phyloP scores from a whole-genome alignment of 2,329 filamentous ascomycete genomes.

The Fusarium sp. region DNA sequence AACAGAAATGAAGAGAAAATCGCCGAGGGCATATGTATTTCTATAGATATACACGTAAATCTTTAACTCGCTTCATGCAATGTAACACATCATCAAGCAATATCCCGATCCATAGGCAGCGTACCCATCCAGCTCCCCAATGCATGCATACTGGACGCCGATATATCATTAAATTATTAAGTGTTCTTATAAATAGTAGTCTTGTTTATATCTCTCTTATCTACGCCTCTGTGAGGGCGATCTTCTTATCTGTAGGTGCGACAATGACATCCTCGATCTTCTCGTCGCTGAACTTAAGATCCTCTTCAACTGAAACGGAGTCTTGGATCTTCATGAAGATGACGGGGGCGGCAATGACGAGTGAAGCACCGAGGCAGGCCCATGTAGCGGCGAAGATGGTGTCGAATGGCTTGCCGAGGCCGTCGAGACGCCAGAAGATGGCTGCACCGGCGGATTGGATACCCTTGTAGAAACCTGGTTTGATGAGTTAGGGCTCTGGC shows the following conservation, averaged over 20 bases:
- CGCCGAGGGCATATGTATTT: neutral
- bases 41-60: neutral
- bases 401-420: slow-evolving; percentile 64
- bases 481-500: neutral
- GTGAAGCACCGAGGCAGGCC: slow-evolving; percentile 76
- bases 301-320: slow-evolving; percentile 78
- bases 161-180: slow-evolving; percentile 17
- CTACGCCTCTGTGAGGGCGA: slow-evolving; percentile 30
- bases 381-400: slow-evolving; percentile 76
- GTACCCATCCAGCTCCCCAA: neutral
- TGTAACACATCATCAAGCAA: neutral
- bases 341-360: slow-evolving; percentile 81
- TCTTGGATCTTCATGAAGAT: slow-evolving; percentile 83
- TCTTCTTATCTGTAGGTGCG: slow-evolving; percentile 23
- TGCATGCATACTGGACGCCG: slow-evolving; percentile 1
- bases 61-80: neutral
- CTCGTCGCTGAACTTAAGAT: slow-evolving; percentile 88
- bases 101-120: neutral
- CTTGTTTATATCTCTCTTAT: neutral
- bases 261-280: slow-evolving; percentile 74
- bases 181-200: neutral
- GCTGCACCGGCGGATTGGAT: slow-evolving; percentile 44
- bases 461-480: slow-evolving; percentile 78
- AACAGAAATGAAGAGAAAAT: neutral
- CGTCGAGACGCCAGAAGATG: slow-evolving; percentile 45